Base-by-base conservation (phyloP, 257 asterid species). In the Mitragyna speciosa region DNA sequence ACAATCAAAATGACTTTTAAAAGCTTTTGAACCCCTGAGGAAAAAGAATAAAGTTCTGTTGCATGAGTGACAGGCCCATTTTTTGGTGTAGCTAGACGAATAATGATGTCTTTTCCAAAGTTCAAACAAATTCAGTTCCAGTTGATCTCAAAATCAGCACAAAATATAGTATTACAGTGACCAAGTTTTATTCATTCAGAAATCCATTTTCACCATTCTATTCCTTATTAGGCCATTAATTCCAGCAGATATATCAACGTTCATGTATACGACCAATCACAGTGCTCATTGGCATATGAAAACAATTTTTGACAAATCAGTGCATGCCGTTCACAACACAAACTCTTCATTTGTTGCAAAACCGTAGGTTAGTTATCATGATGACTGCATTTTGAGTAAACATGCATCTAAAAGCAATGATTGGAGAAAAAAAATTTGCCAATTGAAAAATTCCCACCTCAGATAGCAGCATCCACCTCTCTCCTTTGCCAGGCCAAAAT, bases 401-500 rank as follows among this genome's bases (percentile, higher is more conserved):
- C 49, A 61, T n/a, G 59, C 0, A n/a, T 67, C 36, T 71, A 11
- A 36, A 36, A 36, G 39, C n/a, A n/a, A 36, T 47, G 36, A 70
- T 49, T 64, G 28, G 78, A 76, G 78, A 20, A 43, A 72, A 47
- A 45, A n/a, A n/a, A n/a, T n/a, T n/a, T n/a, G 51, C 59, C 45
- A 61, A 45, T 59, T 84, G 79, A 86, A 75, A 66, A 84, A 45
- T 72, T 47, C 83, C 43, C 59, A 96, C 99, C 99, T 93, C 79
- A 96, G 85, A 78, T 94, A 94, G 89, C 98, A 96, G 87, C 91
- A 83, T 85, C 99, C 99, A 83, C 89, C 96, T 85, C 97, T 90
- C 75, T 96, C 99, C 83, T 94, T 90, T 56, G 98, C 99, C 65
- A 94, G 88, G 63, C 99, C 99, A 84, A 96, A 96, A 87, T 96